These are phyloP conservation scores for Lithohypha guttulata DNA, from an alignment of 2,329 filamentous ascomycete species.

Conservation along the genomic window DNA sequence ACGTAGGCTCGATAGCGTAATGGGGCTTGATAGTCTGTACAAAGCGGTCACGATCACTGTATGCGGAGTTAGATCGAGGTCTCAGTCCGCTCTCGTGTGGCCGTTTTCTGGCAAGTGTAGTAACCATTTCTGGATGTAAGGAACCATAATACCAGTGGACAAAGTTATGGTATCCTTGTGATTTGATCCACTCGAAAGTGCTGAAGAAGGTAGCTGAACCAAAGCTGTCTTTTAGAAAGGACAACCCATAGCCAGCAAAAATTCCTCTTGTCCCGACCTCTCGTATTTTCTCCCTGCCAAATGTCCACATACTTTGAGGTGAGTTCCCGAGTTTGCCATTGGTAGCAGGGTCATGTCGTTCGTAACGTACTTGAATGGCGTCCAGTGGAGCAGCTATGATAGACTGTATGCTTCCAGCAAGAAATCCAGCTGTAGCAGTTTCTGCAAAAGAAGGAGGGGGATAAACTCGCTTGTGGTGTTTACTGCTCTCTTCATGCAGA, in stretches of 20 bases:
- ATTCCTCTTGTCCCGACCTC: constrained; percentile 51
- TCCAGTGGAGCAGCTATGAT: constrained; percentile 53
- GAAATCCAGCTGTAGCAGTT: constrained; percentile 50
- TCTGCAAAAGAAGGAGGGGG: constrained; percentile 44
- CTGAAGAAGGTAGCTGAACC: constrained; percentile 54
- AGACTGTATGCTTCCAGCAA: constrained; percentile 51
- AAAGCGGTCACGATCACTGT: background rate
- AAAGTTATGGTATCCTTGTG: constrained; percentile 51
- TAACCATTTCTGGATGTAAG: constrained; percentile 24
- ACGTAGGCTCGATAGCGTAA: constrained; percentile 52
- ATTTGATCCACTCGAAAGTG: constrained; percentile 53
- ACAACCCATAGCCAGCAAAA: constrained; percentile 52
- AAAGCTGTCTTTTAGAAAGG: constrained; percentile 49
- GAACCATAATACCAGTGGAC: constrained; percentile 48
- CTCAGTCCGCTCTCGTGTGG: constrained; percentile 8
- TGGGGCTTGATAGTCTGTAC: constrained; percentile 44
- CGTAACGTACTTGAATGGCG: constrained; percentile 52
- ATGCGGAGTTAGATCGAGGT: background rate
- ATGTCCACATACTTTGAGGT: constrained; percentile 51
- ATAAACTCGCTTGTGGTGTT: constrained; percentile 47
- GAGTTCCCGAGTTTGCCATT: constrained; percentile 42
- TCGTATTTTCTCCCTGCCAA: constrained; percentile 45
- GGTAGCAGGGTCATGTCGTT: constrained; percentile 38
- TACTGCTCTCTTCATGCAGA: constrained; percentile 47
- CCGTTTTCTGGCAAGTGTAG: constrained; percentile 21